Evolutionary conservation across 495 filamentous ascomycete genomes (phyloP).

Genomic region (Penicillium turbatum): DNA sequence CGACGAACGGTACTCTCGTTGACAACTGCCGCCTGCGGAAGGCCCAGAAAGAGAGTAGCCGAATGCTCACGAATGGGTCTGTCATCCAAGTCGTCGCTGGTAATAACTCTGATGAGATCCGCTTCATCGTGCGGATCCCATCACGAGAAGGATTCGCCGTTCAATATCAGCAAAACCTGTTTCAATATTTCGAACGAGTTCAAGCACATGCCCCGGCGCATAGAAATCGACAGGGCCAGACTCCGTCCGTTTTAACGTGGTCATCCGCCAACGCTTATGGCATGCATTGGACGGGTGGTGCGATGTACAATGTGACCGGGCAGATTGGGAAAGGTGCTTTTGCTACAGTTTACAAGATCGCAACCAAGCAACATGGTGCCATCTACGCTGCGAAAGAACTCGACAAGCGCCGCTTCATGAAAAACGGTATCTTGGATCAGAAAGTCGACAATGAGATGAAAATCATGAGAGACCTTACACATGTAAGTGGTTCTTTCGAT

Average conservation of each 20-base stretch:
- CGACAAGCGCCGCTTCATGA: slow-evolving; percentile 83
- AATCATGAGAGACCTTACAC: slow-evolving; percentile 78
- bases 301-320: slow-evolving; percentile 74
- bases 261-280: slow-evolving; percentile 44
- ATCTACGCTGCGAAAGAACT: slow-evolving; percentile 88
- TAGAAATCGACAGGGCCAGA: slow-evolving; percentile 23
- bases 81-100: slow-evolving; percentile 65
- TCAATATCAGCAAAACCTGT: slow-evolving; percentile 57
- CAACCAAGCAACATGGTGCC: slow-evolving; percentile 70
- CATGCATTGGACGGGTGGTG: slow-evolving; percentile 76
- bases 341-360: slow-evolving; percentile 83
- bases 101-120: slow-evolving; percentile 47
- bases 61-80: slow-evolving; percentile 67
- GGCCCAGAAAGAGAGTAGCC: slow-evolving; percentile 41
- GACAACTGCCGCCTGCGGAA: slow-evolving; percentile 61
- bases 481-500: slow-evolving; percentile 54
- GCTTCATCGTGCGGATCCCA: slow-evolving; percentile 85
- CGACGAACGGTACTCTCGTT: slow-evolving; percentile 89
- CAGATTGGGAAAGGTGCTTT: slow-evolving; percentile 90
- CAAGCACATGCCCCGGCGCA: slow-evolving; percentile 25
- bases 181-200: slow-evolving; percentile 47
- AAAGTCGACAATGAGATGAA: slow-evolving; percentile 93
- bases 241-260: slow-evolving; percentile 30
- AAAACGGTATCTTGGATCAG: slow-evolving; percentile 75
- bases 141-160: slow-evolving; percentile 54